A percentile compares a stretch with the other conserved stretches of the same genome.
Conservation (phyloP, 108 stramenopile genomes). For the Cyclotella sp. region DNA sequence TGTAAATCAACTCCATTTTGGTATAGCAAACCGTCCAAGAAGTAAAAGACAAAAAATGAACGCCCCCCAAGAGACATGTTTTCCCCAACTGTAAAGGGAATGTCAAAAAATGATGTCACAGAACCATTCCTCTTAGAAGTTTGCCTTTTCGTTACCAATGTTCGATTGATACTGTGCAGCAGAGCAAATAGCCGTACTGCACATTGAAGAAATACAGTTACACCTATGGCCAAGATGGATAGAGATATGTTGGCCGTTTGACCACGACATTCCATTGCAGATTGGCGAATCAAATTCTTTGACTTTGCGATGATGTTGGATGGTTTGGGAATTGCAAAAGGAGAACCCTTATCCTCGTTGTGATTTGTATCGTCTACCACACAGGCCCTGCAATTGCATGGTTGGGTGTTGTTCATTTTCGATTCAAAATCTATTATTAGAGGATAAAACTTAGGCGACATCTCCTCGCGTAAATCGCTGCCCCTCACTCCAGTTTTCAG, state of each 20-base stretch:
- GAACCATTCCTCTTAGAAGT: slow-evolving; percentile 1
- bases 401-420: neutral
- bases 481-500: neutral
- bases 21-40: slow-evolving; percentile 38
- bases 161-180: slow-evolving; percentile 32
- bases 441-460: neutral
- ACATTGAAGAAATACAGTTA: slow-evolving; percentile 38
- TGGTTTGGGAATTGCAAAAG: neutral
- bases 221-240: slow-evolving; percentile 28
- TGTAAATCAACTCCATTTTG: slow-evolving; percentile 6
- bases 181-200: slow-evolving; percentile 37
- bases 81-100: slow-evolving; percentile 46
- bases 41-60: slow-evolving; percentile 46
- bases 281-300: slow-evolving; percentile 25
- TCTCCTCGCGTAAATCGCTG: neutral
- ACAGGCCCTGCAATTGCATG: slow-evolving; percentile 8
- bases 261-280: slow-evolving; percentile 6
- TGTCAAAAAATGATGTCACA: slow-evolving; percentile 24
- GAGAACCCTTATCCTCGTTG: neutral
- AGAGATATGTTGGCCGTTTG: slow-evolving; percentile 25
- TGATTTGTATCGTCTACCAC: neutral
- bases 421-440: neutral
- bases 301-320: slow-evolving; percentile 17
- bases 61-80: slow-evolving; percentile 32
- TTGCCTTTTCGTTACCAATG: slow-evolving; percentile 25